Evolutionary conservation across 2,329 filamentous ascomycete species (phyloP), one percentile per base, ranked within the genome.

Genomic region (Trichoderma brevicompactum): DNA sequence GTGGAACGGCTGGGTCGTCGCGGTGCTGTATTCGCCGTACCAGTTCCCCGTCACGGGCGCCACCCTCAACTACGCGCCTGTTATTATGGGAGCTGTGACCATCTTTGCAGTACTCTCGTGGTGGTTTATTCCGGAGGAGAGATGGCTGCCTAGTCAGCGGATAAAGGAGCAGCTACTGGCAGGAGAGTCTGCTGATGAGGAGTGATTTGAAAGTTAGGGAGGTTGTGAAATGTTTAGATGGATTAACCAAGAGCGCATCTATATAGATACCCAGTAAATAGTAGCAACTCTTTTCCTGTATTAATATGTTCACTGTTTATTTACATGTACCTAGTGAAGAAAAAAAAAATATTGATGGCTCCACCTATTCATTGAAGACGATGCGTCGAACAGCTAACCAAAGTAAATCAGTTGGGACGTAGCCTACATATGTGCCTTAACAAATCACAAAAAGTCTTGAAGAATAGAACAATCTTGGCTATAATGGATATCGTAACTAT

Each of bases 1-100:
- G 49, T 83, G 81, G 81, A 83, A 83, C 56, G 80, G 74, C 0
- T 83, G 80, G 79, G 80, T 83, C 3, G 81, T 82, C 2, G 81
- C 80, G 0, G 74, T 83, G 2, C 68, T 83, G 7, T 82, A 80
- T 64, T 81, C 79, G 0, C 81, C 81, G 0, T 82, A 81, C 41
- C 67, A 68, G 9, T 83, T 80, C 43, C 81, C 81, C 0, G 81
- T 82, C 1, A 73, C 72, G 0, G 79, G 75, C 1, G 70, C 76
- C 17, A 81, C 74, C 6, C 66, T 83, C 13, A 83, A 83, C 66
- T 83, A 81, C 74, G 82, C 82, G 0, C 82, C 82, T 0, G 80
- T 84, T 12, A 83, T 84, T 65, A 83, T 84, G 80, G 79, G 71
- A 2, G 76, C 74, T 1, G 80, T 83, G 3, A 84, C 81, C 0